Percentiles rank a stretch among this genome's conserved stretches.
Conservation (phyloP, 2,329 filamentous ascomycete genomes). For the Hawksworthiomyces lignivorus region DNA sequence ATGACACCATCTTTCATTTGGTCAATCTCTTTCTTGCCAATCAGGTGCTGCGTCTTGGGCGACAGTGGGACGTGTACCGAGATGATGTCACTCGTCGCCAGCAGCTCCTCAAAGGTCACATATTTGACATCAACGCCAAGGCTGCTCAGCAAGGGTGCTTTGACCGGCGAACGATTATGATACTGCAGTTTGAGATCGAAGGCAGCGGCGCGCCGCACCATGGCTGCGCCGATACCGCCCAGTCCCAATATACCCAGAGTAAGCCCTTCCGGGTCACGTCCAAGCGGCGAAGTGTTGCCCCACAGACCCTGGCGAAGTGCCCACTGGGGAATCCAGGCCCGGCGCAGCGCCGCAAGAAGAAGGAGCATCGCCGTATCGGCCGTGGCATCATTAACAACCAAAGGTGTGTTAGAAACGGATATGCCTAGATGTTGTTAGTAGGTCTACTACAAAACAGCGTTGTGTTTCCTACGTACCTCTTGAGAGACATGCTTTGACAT, state of each 20-base stretch:
- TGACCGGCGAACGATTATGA: slow-evolving; percentile 39
- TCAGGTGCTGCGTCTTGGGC: slow-evolving; percentile 32
- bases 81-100: slow-evolving; percentile 39
- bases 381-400: slow-evolving; percentile 71
- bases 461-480: too few relatives aligned
- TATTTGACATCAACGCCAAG: slow-evolving; percentile 43
- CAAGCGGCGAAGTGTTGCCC: slow-evolving; percentile 48
- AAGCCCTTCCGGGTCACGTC: slow-evolving; percentile 55
- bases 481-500: slow-evolving; percentile 55
- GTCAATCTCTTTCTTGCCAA: slow-evolving; percentile 30
- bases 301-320: slow-evolving; percentile 60
- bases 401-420: slow-evolving; percentile 69
- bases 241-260: slow-evolving; percentile 51
- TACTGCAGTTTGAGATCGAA: slow-evolving; percentile 53
- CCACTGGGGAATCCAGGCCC: slow-evolving; percentile 59
- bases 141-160: slow-evolving; percentile 38
- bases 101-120: slow-evolving; percentile 28
- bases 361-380: slow-evolving; percentile 76
- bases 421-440: slow-evolving; percentile 38
- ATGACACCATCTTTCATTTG: slow-evolving; percentile 42
- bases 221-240: slow-evolving; percentile 43
- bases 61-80: slow-evolving; percentile 38
- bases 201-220: slow-evolving; percentile 51
- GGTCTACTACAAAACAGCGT: too few relatives aligned
- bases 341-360: slow-evolving; percentile 69